phyloP scores from a whole-genome alignment of 2,329 filamentous ascomycete genomes.

The Trichophyton benhamiae region DNA sequence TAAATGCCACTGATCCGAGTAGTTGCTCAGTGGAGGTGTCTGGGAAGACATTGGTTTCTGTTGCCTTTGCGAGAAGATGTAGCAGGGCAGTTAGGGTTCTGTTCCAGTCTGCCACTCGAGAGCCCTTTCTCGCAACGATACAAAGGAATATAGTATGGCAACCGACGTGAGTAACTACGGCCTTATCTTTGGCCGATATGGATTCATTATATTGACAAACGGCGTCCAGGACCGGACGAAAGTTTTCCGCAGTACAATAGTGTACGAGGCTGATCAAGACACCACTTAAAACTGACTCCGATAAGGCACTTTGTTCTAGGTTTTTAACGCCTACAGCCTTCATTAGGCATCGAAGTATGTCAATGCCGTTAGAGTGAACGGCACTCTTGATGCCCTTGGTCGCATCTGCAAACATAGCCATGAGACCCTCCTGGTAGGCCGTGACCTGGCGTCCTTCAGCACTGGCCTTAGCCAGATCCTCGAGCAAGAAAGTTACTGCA shows the following conservation, averaged over 20 bases:
- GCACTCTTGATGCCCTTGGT: constrained; percentile 49
- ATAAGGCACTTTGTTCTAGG: constrained; percentile 20
- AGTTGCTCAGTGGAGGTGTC: constrained; percentile 23
- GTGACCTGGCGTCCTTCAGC: constrained; percentile 24
- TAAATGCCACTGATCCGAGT: constrained; percentile 45
- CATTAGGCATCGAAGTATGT: constrained; percentile 43
- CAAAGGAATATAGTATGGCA: constrained; percentile 46
- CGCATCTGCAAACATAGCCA: constrained; percentile 83
- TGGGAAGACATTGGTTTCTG: constrained; percentile 17
- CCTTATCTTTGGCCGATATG: constrained; percentile 20
- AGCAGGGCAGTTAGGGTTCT: constrained; percentile 47
- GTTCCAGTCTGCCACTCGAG: constrained; percentile 61
- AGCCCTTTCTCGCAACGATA: constrained; percentile 65
- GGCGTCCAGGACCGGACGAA: constrained; percentile 53
- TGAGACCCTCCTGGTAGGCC: constrained; percentile 74
- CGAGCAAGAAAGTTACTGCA: constrained; percentile 60
- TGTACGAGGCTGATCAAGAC: constrained; percentile 73
- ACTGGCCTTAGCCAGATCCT: constrained; percentile 45
- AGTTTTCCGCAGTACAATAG: constrained; percentile 62
- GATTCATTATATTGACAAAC: constrained; percentile 42
- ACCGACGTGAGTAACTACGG: constrained; percentile 29
- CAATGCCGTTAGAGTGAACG: constrained; percentile 45
- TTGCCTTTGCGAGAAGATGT: constrained; percentile 37
- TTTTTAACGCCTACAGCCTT: constrained; percentile 20
- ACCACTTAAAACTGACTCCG: constrained; percentile 57